Evolutionary conservation across 108 stramenopile genomes (phyloP), one percentile per base, ranked within the genome.

Genomic region (Tribonema minus): DNA sequence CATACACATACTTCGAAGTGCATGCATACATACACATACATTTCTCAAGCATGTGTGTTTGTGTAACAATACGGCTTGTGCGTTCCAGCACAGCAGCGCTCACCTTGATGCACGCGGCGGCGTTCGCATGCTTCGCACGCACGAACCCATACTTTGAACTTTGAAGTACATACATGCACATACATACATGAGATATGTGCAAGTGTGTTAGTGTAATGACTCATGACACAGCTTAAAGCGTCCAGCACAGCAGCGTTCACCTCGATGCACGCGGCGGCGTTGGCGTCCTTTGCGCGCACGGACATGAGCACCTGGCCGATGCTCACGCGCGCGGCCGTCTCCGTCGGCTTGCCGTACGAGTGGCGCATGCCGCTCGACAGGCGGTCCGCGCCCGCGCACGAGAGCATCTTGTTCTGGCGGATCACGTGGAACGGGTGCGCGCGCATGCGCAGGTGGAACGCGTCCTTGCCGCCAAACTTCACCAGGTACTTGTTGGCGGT

Each of bases 341-440:
- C 97, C 87, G 93, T 96, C 80, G 99, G 99, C 91, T 99, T 99
- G 58, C 99, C 99, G 92, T 98, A 99, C 61, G 97, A 95, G 91
- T 96, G 95, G 71, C 99, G 92, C 99, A 99, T 99, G 61, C 99
- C 99, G 75, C 88, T 87, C 73, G 93, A 68, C 26, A 70, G 90
- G 71, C 98, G 89, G 96, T 99, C 99, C 77, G 99, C 99, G 80
- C 99, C 99, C 88, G 99, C 99, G 88, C 99, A 99, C 60, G 93
- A 94, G 91, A 99, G 92, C 99, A 99, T 99, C 91, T 99, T 99
- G 84, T 98, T 98, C 86, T 95, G 95, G 70, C 99, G 93, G 35
- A 98, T 88, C 61, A 99, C 96, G 80, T 98, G 97, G 94, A 92
- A 99, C 69, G 99, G 99, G 86, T 99, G 99, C 60, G 95, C 95